Conservation (phyloP, 352 stramenopile genomes). For the Pythium insidiosum region DNA sequence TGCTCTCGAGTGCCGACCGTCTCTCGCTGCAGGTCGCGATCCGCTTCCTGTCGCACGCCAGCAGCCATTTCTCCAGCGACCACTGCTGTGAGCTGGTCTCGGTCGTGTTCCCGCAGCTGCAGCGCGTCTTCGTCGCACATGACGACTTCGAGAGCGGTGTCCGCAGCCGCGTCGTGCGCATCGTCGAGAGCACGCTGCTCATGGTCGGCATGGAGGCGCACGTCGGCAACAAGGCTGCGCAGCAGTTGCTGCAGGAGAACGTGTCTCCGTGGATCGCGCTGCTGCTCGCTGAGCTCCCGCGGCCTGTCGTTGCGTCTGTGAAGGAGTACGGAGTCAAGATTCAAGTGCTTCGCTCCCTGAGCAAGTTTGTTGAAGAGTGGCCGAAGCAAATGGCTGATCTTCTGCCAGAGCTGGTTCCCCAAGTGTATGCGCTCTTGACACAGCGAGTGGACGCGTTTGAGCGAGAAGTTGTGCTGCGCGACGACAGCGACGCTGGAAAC, state of each 20-base stretch:
- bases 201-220: conserved; percentile 83
- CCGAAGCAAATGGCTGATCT: conserved; percentile 71
- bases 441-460: conserved; percentile 40
- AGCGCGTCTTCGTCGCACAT: conserved; percentile 41
- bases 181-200: conserved; percentile 68
- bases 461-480: conserved; percentile 41
- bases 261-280: conserved; percentile 63
- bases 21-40: no score
- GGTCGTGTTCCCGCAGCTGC: conserved; percentile 64
- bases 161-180: conserved; percentile 49
- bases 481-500: conserved; percentile 12
- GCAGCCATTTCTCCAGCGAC: conserved; percentile 70
- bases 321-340: conserved; percentile 73
- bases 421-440: conserved; percentile 50
- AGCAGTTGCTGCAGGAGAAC: conserved; percentile 56
- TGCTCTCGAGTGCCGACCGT: no score
- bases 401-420: conserved; percentile 64
- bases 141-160: conserved; percentile 41
- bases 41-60: conserved; percentile 64
- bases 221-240: conserved; percentile 48
- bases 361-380: conserved; percentile 79
- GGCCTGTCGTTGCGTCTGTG: conserved; percentile 27
- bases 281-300: conserved; percentile 43
- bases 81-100: conserved; percentile 72
- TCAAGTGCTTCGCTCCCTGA: conserved; percentile 61